Percentiles rank a stretch among this genome's conserved stretches.
Conservation (phyloP, 1,139 yeast species). For the Magnusiomyces suaveolens region DNA sequence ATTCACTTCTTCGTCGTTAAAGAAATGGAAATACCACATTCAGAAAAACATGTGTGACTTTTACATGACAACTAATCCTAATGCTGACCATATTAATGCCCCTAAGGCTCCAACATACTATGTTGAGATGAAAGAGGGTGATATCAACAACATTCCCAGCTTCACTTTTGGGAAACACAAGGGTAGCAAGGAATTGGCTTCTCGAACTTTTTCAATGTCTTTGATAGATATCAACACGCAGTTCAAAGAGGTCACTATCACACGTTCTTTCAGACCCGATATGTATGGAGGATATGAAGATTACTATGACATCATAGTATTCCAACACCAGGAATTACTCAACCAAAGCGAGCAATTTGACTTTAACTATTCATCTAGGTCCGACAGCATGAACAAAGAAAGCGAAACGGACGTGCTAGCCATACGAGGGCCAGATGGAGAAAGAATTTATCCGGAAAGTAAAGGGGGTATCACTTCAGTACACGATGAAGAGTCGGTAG, state of each 20-base stretch:
- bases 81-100: constrained; percentile 21
- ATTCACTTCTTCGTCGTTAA: neutral
- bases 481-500: neutral
- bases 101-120: constrained; percentile 26
- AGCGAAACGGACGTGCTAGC: neutral
- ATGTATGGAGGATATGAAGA: neutral
- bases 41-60: constrained; percentile 26
- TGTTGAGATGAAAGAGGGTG: constrained; percentile 16
- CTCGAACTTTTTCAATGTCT: neutral
- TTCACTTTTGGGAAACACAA: too few relatives aligned
- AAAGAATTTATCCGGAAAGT: neutral
- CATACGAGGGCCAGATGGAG: neutral
- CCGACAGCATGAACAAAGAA: neutral
- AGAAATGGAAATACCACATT: constrained; percentile 25
- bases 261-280: neutral
- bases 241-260: constrained; percentile 4
- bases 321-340: neutral
- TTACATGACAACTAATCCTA: constrained; percentile 28
- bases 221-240: constrained; percentile 5
- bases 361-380: neutral
- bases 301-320: constrained; percentile 1
- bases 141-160: too few relatives aligned
- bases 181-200: neutral
- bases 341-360: neutral
- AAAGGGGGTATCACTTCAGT: neutral